Percentiles rank a stretch among this genome's conserved stretches.
Evolutionary conservation across 139 green algal species (phyloP).

Genomic region (Closterium sp.): DNA sequence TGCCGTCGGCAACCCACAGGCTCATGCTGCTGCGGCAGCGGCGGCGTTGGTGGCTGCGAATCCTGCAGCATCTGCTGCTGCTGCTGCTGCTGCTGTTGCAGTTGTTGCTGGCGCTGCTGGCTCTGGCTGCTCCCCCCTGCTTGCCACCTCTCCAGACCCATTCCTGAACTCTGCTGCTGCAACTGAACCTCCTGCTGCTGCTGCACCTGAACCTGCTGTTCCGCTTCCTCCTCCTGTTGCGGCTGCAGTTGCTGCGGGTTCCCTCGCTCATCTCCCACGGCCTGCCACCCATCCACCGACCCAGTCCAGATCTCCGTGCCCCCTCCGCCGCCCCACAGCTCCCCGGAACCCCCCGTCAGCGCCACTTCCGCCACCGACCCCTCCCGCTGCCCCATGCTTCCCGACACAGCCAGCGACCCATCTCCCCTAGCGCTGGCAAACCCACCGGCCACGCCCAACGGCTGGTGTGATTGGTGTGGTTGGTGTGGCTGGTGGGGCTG

Average conservation of each 20-base stretch:
- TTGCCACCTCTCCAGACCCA: too few species aligned
- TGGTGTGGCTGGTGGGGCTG: neutral
- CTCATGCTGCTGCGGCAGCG: neutral
- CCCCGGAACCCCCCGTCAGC: neutral
- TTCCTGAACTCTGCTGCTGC: too few species aligned
- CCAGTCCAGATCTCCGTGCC: neutral
- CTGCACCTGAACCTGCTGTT: neutral
- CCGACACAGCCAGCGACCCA: neutral
- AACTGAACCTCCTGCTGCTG: neutral
- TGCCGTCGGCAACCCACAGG: neutral
- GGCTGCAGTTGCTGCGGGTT: neutral
- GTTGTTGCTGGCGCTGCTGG: too few species aligned
- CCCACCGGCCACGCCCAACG: neutral
- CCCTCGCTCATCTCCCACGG: neutral
- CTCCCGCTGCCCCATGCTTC: neutral
- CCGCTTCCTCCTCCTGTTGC: neutral
- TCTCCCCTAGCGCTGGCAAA: neutral
- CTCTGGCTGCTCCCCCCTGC: too few species aligned
- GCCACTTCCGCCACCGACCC: neutral
- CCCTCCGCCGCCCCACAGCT: neutral
- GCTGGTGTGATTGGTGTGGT: neutral
- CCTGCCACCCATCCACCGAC: neutral
- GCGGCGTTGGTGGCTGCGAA: neutral
- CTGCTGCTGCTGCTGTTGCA: neutral
- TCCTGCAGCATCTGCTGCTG: neutral